Conservation (phyloP, 352 stramenopile species). For the Pythium brassicae region DNA sequence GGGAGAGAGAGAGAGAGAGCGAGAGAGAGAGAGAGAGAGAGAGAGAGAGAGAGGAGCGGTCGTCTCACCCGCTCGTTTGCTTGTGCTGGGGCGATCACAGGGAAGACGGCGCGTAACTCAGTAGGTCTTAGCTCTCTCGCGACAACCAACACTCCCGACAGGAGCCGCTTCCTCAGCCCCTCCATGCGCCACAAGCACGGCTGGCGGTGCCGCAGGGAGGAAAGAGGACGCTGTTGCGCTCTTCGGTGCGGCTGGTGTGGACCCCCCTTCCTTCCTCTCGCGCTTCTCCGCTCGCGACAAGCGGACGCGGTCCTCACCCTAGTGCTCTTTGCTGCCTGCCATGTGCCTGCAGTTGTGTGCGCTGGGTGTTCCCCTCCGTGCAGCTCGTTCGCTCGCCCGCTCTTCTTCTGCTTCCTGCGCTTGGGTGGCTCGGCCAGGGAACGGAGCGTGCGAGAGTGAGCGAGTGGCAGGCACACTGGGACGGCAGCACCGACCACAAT, state of each 20-base stretch:
- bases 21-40: too few relatives aligned
- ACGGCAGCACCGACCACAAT: constrained; percentile 6
- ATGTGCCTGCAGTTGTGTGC: constrained; percentile 7
- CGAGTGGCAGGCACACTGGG: constrained; percentile 9
- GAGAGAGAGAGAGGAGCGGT: neutral
- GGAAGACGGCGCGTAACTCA: constrained; percentile 54
- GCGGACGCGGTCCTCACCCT: constrained; percentile 15
- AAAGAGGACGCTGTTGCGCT: neutral
- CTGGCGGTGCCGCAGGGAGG: too few relatives aligned
- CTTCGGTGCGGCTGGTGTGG: constrained; percentile 15
- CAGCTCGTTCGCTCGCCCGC: constrained; percentile 7
- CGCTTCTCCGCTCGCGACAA: constrained; percentile 12
- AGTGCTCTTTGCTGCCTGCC: constrained; percentile 13
- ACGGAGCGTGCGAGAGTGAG: neutral
- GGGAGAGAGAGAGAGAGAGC: too few relatives aligned
- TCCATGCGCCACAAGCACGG: constrained; percentile 4
- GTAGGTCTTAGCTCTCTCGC: constrained; percentile 1
- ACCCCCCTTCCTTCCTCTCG: constrained; percentile 16
- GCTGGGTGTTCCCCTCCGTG: constrained; percentile 7
- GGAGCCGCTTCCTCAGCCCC: too few relatives aligned
- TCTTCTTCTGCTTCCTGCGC: neutral
- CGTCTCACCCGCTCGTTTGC: neutral
- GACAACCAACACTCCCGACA: neutral
- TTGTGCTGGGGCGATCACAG: constrained; percentile 8
- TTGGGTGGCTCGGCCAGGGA: too few relatives aligned